These are phyloP conservation scores for Medicago ruthenica DNA, from an alignment of 306 rosid species.

Conservation along the genomic window DNA sequence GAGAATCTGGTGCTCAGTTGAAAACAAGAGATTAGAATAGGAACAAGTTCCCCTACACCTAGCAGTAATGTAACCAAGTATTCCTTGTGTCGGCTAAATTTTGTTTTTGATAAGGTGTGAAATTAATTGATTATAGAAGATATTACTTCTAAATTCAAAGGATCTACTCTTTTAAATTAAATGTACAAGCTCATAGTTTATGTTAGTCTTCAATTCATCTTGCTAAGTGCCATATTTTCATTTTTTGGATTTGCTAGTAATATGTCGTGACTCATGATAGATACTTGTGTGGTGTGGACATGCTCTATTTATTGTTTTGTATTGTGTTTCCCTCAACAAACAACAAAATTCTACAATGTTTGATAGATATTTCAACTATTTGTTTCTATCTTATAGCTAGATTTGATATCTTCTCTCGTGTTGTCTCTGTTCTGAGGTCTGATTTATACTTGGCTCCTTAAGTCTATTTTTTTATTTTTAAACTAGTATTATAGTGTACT, in stretches of 20 bases:
- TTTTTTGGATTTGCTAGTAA: not conserved
- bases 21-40: slow-evolving; percentile 2
- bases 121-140: not conserved
- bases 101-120: not conserved
- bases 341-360: slow-evolving; percentile 14
- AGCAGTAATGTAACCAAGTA: slow-evolving; percentile 41
- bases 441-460: not conserved
- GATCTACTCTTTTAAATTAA: not conserved
- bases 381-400: slow-evolving; percentile 11
- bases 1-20: slow-evolving; percentile 23
- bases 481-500: not conserved
- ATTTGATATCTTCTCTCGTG: slow-evolving; percentile 22
- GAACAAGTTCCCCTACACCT: slow-evolving; percentile 42
- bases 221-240: not conserved
- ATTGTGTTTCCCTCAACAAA: slow-evolving; percentile 22
- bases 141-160: not conserved
- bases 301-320: not conserved
- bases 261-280: not conserved
- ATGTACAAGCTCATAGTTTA: not conserved
- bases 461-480: slow-evolving; percentile 1
- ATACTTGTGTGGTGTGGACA: slow-evolving; percentile 7
- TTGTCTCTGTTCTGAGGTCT: slow-evolving; percentile 18
- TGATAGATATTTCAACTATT: not conserved
- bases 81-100: slow-evolving; percentile 51
- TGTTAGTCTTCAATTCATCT: not conserved